Base-by-base conservation (phyloP, 495 filamentous ascomycete genomes). In the Pyrenula massariospora region DNA sequence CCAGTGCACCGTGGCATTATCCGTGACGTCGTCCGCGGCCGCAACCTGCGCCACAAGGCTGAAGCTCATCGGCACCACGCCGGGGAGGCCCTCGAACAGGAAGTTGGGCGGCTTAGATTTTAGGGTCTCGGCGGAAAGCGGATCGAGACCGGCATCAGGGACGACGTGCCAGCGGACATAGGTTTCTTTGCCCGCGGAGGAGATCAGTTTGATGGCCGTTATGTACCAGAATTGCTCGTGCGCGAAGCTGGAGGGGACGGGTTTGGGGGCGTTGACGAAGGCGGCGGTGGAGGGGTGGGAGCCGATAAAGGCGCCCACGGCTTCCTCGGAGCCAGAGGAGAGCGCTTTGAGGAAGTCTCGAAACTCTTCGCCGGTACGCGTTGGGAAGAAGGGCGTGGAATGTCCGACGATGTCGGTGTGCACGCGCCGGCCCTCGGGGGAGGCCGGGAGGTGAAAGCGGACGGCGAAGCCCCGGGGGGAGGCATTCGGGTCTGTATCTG, bases 391-490 rank as follows among this genome's bases (percentile, higher is more conserved):
- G 50, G 69, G 63, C 1, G 71, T 73, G 5, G 70, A 73, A 63
- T 83, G 79, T 1, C 66, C 63, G 55, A 83, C 63, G 59, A 83
- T 77, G 62, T 83, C 78, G 0, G 77, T 81, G 62, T 83, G 78
- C 15, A 66, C 66, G 49, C 72, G 75, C n/a, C 66, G 60, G 25
- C 57, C 63, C 3, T 56, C 61, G 24, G 65, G 61, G 22, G 5
- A 5, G 50, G 5, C 19, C 20, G 73, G 69, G 2, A 78, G 66
- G 24, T 73, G 36, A 65, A 80, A 79, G 48, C 78, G 73, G 59
- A 78, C 60, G 12, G 70, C 77, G 19, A 79, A 64, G 21, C 78
- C 78, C 22, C 71, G 70, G 0, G 78, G 78, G 57, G 77, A 71
- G 56, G 70, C 69, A 22, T 72, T 69, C 2, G 70, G 63, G 56